Percentiles rank a stretch among this genome's conserved stretches.
Conservation (phyloP, 2,329 filamentous ascomycete species). For the Leptosphaerulina australis region DNA sequence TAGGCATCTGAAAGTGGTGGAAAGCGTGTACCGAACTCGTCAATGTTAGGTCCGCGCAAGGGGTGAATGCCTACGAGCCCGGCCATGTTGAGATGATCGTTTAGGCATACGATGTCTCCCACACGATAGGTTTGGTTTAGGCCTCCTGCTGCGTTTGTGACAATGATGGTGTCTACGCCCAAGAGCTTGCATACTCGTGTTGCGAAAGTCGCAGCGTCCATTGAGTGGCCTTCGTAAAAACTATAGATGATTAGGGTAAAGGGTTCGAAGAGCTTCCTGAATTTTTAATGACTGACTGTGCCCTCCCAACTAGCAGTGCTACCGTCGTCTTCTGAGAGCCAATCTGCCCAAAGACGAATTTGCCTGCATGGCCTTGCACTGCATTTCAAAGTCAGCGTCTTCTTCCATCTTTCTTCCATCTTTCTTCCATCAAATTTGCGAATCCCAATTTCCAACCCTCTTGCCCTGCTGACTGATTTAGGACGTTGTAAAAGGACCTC, state of each 20-base stretch:
- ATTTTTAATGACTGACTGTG: constrained; percentile 59
- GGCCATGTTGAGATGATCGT: constrained; percentile 70
- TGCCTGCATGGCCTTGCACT: constrained; percentile 67
- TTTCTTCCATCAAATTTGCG: too few relatives aligned
- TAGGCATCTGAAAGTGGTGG: constrained; percentile 70
- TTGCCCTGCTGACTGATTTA: constrained; percentile 41
- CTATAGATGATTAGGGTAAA: constrained; percentile 47
- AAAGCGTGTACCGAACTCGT: constrained; percentile 67
- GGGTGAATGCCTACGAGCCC: constrained; percentile 67
- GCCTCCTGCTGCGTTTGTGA: constrained; percentile 71
- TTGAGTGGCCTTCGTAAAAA: constrained; percentile 71
- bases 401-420: background rate
- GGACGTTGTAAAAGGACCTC: constrained; percentile 21
- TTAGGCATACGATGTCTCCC: constrained; percentile 69
- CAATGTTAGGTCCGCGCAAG: constrained; percentile 66
- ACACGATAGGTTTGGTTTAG: constrained; percentile 68
- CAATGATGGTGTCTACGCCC: constrained; percentile 65
- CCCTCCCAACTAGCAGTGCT: constrained; percentile 68
- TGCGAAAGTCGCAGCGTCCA: constrained; percentile 67
- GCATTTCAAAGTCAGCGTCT: background rate
- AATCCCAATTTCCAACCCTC: constrained; percentile 17
- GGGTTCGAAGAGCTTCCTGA: background rate
- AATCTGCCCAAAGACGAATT: constrained; percentile 67
- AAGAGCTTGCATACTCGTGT: constrained; percentile 68
- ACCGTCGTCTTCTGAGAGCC: constrained; percentile 60